A percentile compares a stretch with the other conserved stretches of the same genome.
Conservation (phyloP, 2,329 filamentous ascomycete species). For the Penicillium hesseltinei region DNA sequence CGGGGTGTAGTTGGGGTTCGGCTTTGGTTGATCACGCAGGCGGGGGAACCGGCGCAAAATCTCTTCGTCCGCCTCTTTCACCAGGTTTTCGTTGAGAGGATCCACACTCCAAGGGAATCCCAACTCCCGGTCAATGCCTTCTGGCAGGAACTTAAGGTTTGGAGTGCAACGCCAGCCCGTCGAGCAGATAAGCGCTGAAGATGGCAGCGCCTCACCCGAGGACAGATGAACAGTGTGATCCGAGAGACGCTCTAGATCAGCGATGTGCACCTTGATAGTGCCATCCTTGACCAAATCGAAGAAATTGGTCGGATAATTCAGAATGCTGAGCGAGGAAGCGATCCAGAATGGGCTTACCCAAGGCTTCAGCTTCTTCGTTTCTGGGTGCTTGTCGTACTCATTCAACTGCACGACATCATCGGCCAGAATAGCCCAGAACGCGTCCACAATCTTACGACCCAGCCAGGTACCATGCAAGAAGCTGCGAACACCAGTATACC, state of each 20-base stretch:
- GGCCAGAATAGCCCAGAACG: slow-evolving; percentile 55
- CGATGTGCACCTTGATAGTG: slow-evolving; percentile 55
- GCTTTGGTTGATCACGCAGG: slow-evolving; percentile 44
- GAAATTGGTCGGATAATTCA: slow-evolving; percentile 60
- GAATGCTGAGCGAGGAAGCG: slow-evolving; percentile 56
- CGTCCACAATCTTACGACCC: slow-evolving; percentile 49
- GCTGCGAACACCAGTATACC: slow-evolving; percentile 47
- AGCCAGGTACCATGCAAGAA: slow-evolving; percentile 54
- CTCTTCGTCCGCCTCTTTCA: slow-evolving; percentile 49
- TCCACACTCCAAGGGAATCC: slow-evolving; percentile 46
- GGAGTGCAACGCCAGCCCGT: slow-evolving; percentile 58
- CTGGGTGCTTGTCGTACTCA: slow-evolving; percentile 45
- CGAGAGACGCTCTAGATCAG: slow-evolving; percentile 53
- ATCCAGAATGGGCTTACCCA: slow-evolving; percentile 53
- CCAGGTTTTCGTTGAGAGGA: slow-evolving; percentile 35
- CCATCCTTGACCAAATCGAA: slow-evolving; percentile 56
- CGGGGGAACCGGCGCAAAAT: slow-evolving; percentile 54
- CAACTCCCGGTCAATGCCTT: slow-evolving; percentile 44
- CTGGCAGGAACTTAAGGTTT: slow-evolving; percentile 49
- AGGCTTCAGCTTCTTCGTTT: slow-evolving; percentile 47
- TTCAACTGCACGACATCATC: slow-evolving; percentile 51
- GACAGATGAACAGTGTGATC: slow-evolving; percentile 49
- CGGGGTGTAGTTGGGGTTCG: slow-evolving; percentile 24
- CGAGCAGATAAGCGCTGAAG: slow-evolving; percentile 54
- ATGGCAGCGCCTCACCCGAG: slow-evolving; percentile 44